These are phyloP conservation scores for Coemansia interrupta DNA, from an alignment of 192 early-diverging fungal species.

Conservation along the genomic window DNA sequence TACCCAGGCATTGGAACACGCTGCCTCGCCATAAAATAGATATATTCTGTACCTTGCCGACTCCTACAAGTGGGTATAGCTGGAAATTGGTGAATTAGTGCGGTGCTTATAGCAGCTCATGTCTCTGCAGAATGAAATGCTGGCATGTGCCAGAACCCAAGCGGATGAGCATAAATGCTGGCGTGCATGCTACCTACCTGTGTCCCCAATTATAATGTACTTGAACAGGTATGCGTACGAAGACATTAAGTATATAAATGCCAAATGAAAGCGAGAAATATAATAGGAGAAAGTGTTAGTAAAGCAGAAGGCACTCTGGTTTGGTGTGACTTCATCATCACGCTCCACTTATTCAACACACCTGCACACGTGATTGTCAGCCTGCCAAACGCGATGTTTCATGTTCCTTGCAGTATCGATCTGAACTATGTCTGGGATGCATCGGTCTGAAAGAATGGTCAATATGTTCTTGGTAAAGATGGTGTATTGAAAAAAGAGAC, in stretches of 20 bases:
- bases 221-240: conserved; percentile 58
- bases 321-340: too few species aligned
- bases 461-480: too few species aligned
- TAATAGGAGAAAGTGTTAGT: conserved; percentile 9
- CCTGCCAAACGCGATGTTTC: too few species aligned
- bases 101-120: too few species aligned
- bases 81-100: not conserved
- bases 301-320: not conserved
- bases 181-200: conserved; percentile 33
- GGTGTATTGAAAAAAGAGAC: too few species aligned
- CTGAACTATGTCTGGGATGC: too few species aligned
- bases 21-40: too few species aligned
- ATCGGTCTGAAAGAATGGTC: too few species aligned
- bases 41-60: conserved; percentile 6
- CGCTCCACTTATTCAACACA: too few species aligned
- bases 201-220: conserved; percentile 84
- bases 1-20: conserved; percentile 3
- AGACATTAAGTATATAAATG: conserved; percentile 17
- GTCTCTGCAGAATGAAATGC: not conserved
- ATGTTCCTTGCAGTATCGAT: too few species aligned
- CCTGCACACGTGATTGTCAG: too few species aligned
- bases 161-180: not conserved
- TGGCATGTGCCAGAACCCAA: not conserved
- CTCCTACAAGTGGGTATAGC: not conserved
- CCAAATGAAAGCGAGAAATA: conserved; percentile 8